phyloP scores from a whole-genome alignment of 805 yeast species.

The Naumovozyma baii region DNA sequence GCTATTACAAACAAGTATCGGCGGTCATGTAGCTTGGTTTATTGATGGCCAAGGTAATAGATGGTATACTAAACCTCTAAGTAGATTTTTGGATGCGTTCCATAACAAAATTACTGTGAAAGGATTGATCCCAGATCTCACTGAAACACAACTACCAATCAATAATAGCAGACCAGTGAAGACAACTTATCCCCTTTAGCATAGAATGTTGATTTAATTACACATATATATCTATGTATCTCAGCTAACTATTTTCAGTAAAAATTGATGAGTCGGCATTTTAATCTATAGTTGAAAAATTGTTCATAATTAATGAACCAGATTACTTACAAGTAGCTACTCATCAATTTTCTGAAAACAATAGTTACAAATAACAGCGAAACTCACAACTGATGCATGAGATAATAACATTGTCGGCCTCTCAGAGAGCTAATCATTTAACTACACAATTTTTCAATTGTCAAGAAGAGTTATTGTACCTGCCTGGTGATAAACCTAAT shows the following conservation, averaged over 20 bases:
- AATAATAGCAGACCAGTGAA: constrained; percentile 10
- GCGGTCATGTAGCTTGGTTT: constrained; percentile 83
- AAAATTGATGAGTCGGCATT: too few species aligned
- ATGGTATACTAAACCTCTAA: constrained; percentile 53
- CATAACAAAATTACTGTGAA: constrained; percentile 25
- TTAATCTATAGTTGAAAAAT: too few species aligned
- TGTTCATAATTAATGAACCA: too few species aligned
- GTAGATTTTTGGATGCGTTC: constrained; percentile 34
- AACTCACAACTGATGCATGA: constrained; percentile 67
- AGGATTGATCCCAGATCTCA: constrained; percentile 11
- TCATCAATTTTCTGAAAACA: too few species aligned
- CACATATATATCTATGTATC: too few species aligned
- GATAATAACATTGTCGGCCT: constrained; percentile 58
- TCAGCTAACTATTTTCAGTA: too few species aligned
- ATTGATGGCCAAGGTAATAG: constrained; percentile 42
- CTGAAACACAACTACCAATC: constrained; percentile 9
- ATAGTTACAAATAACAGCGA: too few species aligned
- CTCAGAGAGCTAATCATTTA: constrained; percentile 68
- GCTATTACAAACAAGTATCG: constrained; percentile 51
- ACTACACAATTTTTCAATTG: constrained; percentile 71
- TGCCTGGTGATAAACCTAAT: constrained; percentile 14
- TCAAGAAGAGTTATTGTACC: constrained; percentile 60
- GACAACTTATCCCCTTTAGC: constrained; percentile 9
- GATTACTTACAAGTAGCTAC: too few species aligned
- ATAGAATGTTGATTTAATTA: too few species aligned